Percentiles rank a stretch among this genome's conserved stretches.
These are phyloP conservation scores for Biscogniauxia mediterranea DNA, from an alignment of 2,329 filamentous ascomycete species.

Conservation along the genomic window DNA sequence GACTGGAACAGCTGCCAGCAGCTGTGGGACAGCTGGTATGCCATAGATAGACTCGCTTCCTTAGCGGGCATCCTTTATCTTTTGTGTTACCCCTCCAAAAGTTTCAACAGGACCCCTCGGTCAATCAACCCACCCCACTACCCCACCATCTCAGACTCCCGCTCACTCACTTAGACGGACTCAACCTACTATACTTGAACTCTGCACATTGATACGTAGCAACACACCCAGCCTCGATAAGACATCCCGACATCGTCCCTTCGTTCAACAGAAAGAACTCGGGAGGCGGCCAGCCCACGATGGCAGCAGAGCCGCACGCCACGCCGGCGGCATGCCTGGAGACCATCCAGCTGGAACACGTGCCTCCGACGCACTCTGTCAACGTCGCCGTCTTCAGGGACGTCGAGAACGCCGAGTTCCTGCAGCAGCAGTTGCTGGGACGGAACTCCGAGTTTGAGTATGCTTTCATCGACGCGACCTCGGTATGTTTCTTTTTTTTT, in stretches of 20 bases:
- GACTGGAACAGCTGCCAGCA: neutral
- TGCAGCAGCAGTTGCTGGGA: constrained; percentile 80
- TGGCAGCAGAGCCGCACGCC: neutral
- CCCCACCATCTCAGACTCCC: neutral
- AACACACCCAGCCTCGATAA: too few relatives aligned
- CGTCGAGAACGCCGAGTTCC: constrained; percentile 72
- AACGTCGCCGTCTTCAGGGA: constrained; percentile 74
- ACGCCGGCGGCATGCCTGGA: constrained; percentile 44
- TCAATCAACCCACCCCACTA: neutral
- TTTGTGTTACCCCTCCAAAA: too few relatives aligned
- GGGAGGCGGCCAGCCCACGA: neutral
- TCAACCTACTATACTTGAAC: too few relatives aligned
- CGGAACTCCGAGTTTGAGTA: constrained; percentile 88
- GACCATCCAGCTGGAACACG: constrained; percentile 70
- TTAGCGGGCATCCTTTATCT: neutral
- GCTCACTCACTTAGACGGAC: too few relatives aligned
- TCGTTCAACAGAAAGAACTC: neutral
- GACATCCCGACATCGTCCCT: too few relatives aligned
- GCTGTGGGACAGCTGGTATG: neutral
- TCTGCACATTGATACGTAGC: neutral
- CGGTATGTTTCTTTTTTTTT: constrained; percentile 58
- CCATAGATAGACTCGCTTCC: neutral
- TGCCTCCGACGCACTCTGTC: constrained; percentile 65
- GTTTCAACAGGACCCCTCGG: neutral
- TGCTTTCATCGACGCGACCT: constrained; percentile 83